A percentile compares a stretch with the other conserved stretches of the same genome.
Conservation (phyloP, 306 rosid genomes). For the Abrus precatorius region DNA sequence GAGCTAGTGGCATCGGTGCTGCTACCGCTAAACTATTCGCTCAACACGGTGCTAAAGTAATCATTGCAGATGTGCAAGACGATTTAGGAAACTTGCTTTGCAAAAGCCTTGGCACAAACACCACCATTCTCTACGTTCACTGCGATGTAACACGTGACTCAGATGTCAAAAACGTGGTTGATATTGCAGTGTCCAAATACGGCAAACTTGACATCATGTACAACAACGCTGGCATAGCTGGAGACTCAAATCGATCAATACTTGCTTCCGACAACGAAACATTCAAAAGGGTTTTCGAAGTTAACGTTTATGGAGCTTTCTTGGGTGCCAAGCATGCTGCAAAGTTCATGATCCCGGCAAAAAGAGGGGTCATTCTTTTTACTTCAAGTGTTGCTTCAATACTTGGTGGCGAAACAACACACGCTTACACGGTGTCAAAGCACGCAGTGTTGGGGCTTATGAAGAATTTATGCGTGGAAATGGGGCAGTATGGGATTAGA, state of each 20-base stretch:
- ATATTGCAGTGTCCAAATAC: constrained; percentile 54
- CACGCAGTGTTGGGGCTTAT: constrained; percentile 76
- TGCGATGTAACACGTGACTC: constrained; percentile 70
- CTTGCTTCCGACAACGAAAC: constrained; percentile 21
- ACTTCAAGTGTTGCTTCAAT: constrained; percentile 65
- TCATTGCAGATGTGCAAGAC: constrained; percentile 79
- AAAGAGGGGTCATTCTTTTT: constrained; percentile 65
- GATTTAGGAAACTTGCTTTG: constrained; percentile 62
- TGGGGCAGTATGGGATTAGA: constrained; percentile 71
- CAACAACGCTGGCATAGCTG: constrained; percentile 72
- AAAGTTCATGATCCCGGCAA: constrained; percentile 63
- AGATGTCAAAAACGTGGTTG: constrained; percentile 62
- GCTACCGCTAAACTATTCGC: constrained; percentile 65
- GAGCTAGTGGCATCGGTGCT: constrained; percentile 80
- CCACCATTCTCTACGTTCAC: constrained; percentile 50
- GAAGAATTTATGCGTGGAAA: constrained; percentile 69
- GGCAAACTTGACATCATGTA: constrained; percentile 79
- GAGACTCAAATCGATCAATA: constrained; percentile 28
- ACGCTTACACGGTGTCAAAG: constrained; percentile 70
- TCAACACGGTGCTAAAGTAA: constrained; percentile 70
- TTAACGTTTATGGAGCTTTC: constrained; percentile 72
- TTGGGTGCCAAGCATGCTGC: constrained; percentile 80
- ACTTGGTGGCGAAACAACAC: constrained; percentile 52
- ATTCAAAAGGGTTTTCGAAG: constrained; percentile 67
- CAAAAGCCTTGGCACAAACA: constrained; percentile 41